Base-by-base conservation (phyloP, 2,329 filamentous ascomycete species). In the Aspergillus aculeatinus region DNA sequence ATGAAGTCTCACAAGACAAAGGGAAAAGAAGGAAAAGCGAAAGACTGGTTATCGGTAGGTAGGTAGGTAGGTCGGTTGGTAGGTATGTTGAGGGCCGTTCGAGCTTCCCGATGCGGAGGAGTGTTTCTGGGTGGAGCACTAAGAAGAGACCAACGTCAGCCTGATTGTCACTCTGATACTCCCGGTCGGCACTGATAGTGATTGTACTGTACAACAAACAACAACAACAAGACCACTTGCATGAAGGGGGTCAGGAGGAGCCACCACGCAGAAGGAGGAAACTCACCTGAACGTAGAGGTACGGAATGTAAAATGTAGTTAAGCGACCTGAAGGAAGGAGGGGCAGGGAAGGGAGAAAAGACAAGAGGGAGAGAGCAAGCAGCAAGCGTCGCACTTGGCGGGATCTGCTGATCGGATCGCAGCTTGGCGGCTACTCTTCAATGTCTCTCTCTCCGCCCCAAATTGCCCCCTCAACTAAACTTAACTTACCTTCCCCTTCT, bases 91-190 rank as follows among this genome's bases (percentile, higher is more conserved):
- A 55, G 64, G 48, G 39, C 51, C 51, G 58, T 55, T 64, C 60
- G 55, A 57, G 65, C 60, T 65, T 64, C 59, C 61, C 61, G 61
- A 63, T 64, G 65, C 60, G 63, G 65, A 60, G 61, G 57, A 58
- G 62, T 25, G 51, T 57, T 48, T 48, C 51, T 53, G 60, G 51
- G 60, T 57, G 57, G 60, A 63, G 54, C 58, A 56, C 49, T 52
- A 60, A 55, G 39, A 44, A 19, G 39, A 19, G 39, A 60, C 55
- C 49, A 57, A 51, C 50, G 60, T 68, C 53, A 66, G 65, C 63
- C 58, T 61, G 33, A 35, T 35, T 35, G 33, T 35, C 33, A 35
- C 14, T 35, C 12, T 35, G 47, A 48, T 57, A 51, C 52, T 50
- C 59, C 47, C 42, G 49, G 33, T 35, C 55, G 29, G 35, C 14